A percentile compares a stretch with the other conserved stretches of the same genome.
phyloP scores from a whole-genome alignment of 257 asterid species.

The Ocimum tenuiflorum region DNA sequence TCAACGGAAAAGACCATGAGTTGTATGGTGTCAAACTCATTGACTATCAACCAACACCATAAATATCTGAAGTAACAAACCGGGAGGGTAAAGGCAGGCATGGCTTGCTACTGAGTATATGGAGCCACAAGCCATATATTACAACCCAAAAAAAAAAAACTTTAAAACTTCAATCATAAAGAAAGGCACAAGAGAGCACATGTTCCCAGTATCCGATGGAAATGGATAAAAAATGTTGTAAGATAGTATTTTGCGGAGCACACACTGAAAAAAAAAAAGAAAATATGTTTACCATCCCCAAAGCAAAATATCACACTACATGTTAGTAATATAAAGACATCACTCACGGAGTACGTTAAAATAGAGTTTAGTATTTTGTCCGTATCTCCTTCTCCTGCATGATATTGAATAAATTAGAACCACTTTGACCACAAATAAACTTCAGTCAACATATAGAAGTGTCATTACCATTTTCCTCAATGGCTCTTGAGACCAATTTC shows the following conservation, averaged over 20 bases:
- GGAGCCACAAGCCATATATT: neutral
- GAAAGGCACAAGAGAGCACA: neutral
- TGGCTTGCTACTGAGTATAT: neutral
- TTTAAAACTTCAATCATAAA: neutral
- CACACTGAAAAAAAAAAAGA: neutral
- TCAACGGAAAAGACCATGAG: neutral
- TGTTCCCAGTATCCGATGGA: neutral
- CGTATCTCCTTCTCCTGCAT: constrained; percentile 46
- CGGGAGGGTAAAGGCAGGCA: neutral
- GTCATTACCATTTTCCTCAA: constrained; percentile 45
- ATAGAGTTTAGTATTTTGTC: constrained; percentile 51
- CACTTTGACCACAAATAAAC: neutral
- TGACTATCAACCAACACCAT: neutral
- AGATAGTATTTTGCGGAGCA: neutral
- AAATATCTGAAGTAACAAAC: neutral
- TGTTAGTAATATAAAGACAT: neutral
- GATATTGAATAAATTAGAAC: neutral
- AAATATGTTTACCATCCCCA: neutral
- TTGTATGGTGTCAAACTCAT: neutral
- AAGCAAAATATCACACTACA: neutral
- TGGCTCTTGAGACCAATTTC: constrained; percentile 43
- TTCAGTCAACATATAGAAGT: neutral
- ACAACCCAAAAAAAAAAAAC: neutral
- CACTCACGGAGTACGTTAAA: constrained; percentile 56
- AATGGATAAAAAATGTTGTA: neutral